Evolutionary conservation across 2,329 filamentous ascomycete genomes (phyloP).

Genomic region (Capronia epimyces): DNA sequence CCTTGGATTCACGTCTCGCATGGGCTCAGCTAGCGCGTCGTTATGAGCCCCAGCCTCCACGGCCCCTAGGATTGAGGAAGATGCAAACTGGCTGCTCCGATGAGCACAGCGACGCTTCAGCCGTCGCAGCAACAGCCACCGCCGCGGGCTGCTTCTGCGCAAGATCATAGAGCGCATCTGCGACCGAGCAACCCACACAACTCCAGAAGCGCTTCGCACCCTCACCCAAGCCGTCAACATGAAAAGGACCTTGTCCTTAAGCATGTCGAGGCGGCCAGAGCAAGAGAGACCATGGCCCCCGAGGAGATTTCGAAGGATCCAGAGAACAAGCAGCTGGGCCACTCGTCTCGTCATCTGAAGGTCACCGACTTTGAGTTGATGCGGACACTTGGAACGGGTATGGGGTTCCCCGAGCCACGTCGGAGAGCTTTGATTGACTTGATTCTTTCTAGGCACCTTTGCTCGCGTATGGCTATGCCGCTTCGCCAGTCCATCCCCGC

Average conservation of each 20-base stretch:
- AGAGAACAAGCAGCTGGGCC: slow-evolving; percentile 36
- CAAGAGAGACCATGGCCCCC: slow-evolving; percentile 18
- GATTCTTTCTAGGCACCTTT: slow-evolving; percentile 41
- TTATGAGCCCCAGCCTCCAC: slow-evolving; percentile 30
- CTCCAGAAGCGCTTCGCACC: slow-evolving; percentile 27
- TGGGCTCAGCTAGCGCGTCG: slow-evolving; percentile 8
- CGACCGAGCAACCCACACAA: slow-evolving; percentile 24
- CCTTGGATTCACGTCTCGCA: slow-evolving; percentile 1
- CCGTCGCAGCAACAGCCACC: slow-evolving; percentile 28
- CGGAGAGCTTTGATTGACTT: slow-evolving; percentile 9
- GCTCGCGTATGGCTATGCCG: slow-evolving; percentile 48
- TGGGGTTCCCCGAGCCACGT: slow-evolving; percentile 6
- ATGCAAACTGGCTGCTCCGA: slow-evolving; percentile 27
- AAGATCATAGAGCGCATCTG: slow-evolving; percentile 27
- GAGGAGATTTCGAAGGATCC: slow-evolving; percentile 36
- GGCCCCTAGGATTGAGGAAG: slow-evolving; percentile 26
- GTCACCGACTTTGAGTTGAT: slow-evolving; percentile 44
- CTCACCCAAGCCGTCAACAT: slow-evolving; percentile 26
- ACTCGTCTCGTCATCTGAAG: slow-evolving; percentile 36
- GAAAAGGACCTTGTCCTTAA: slow-evolving; percentile 26
- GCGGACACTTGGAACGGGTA: slow-evolving; percentile 48
- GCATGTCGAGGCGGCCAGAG: slow-evolving; percentile 11
- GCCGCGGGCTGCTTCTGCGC: slow-evolving; percentile 28
- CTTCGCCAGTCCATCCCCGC: slow-evolving; percentile 36
- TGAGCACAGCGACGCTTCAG: slow-evolving; percentile 30